Percentiles rank a stretch among this genome's conserved stretches.
Evolutionary conservation across 1,284 basidiomycete genomes (phyloP).

Genomic region (Anthracocystis walkeri): DNA sequence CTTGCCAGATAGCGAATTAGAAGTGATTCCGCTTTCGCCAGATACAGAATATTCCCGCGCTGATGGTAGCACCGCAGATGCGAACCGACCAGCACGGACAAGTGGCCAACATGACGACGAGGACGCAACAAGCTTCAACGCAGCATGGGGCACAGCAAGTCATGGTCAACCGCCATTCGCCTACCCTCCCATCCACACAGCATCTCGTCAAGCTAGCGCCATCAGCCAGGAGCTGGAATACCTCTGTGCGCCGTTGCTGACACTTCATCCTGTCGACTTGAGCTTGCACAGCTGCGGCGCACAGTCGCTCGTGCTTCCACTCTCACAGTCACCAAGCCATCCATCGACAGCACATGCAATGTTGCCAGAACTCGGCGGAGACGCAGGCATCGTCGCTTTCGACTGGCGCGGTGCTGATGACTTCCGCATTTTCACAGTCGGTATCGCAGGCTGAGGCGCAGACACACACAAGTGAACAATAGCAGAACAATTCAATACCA

Average conservation of each 20-base stretch:
- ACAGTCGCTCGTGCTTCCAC: slow-evolving; percentile 27
- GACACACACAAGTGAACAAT: not conserved
- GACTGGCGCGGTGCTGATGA: slow-evolving; percentile 58
- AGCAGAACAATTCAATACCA: not conserved
- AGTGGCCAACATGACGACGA: not conserved
- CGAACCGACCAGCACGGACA: not conserved
- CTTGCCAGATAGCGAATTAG: slow-evolving; percentile 30
- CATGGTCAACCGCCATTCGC: slow-evolving; percentile 4
- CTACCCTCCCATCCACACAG: slow-evolving; percentile 13
- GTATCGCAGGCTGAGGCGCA: slow-evolving; percentile 29
- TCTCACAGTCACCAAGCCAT: slow-evolving; percentile 1
- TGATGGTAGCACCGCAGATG: slow-evolving; percentile 6
- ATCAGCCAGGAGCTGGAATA: slow-evolving; percentile 49
- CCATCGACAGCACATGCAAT: slow-evolving; percentile 19
- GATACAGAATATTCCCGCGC: slow-evolving; percentile 9
- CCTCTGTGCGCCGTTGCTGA: slow-evolving; percentile 43
- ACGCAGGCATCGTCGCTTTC: slow-evolving; percentile 44
- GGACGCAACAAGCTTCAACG: slow-evolving; percentile 3
- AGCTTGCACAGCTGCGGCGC: slow-evolving; percentile 23
- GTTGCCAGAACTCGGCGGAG: slow-evolving; percentile 35
- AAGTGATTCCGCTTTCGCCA: slow-evolving; percentile 22
- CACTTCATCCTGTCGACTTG: slow-evolving; percentile 34
- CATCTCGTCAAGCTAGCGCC: slow-evolving; percentile 3
- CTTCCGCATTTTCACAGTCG: slow-evolving; percentile 51
- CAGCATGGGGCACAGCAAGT: slow-evolving; percentile 1